Evolutionary conservation across 2,329 filamentous ascomycete species (phyloP).

Genomic region (Aureobasidium sp.): DNA sequence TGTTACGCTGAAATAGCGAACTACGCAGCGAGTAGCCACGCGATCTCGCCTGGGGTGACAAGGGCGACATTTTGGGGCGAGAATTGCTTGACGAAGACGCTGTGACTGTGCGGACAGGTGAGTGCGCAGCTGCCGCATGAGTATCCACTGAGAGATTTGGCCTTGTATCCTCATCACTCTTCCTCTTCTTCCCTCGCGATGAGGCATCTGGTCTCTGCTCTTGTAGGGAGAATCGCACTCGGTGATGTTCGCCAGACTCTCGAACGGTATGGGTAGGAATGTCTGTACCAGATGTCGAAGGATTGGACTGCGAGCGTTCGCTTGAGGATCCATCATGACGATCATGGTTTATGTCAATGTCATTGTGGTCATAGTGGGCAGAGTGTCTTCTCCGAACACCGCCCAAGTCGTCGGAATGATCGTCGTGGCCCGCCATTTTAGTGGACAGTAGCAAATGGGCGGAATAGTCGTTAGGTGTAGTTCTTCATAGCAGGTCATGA

Average conservation of each 20-base stretch:
- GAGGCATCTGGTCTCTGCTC: constrained; percentile 17
- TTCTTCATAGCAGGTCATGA: constrained; percentile 11
- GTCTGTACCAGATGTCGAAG: constrained; percentile 16
- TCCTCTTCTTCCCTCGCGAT: constrained; percentile 22
- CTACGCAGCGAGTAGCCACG: constrained; percentile 41
- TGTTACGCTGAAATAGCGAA: constrained; percentile 37
- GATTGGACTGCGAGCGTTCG: not conserved
- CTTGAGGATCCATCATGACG: constrained; percentile 16
- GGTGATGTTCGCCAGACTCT: constrained; percentile 15
- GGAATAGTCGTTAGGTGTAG: not conserved
- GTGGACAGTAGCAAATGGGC: not conserved
- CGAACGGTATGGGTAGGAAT: not conserved
- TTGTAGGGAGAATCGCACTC: constrained; percentile 25
- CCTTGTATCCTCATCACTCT: constrained; percentile 26
- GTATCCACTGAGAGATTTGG: constrained; percentile 32
- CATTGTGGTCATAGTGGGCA: constrained; percentile 17
- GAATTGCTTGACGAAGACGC: constrained; percentile 22
- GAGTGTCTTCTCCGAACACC: constrained; percentile 21
- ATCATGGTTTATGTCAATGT: not conserved
- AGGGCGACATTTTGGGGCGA: constrained; percentile 22
- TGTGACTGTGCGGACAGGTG: constrained; percentile 17
- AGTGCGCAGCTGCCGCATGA: not conserved
- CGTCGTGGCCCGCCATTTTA: constrained; percentile 19
- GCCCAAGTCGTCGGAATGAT: constrained; percentile 15
- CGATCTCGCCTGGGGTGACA: constrained; percentile 31